Percentiles rank a stretch among this genome's conserved stretches.
Evolutionary conservation across 169 alveolate species (phyloP).

Genomic region (Perkinsus marinus): DNA sequence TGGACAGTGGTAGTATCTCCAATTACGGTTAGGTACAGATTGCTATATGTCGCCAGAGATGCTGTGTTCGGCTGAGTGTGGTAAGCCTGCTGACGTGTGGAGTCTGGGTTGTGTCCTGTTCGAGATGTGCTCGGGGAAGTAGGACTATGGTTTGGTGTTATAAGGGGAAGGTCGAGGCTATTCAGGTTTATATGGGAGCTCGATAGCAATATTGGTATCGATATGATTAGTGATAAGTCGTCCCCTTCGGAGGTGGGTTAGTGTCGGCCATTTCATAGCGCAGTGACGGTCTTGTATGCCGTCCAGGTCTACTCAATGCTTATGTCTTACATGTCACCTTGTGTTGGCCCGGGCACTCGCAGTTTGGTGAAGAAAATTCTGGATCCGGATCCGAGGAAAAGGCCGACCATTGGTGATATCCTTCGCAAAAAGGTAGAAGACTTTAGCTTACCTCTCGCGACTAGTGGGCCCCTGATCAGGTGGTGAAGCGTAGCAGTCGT

Average conservation of each 20-base stretch:
- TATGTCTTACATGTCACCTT: background rate
- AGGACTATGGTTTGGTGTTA: background rate
- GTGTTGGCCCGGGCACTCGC: background rate
- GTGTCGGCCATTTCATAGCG: background rate
- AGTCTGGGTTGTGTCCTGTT: constrained; percentile 14
- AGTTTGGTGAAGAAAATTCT: background rate
- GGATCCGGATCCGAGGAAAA: background rate
- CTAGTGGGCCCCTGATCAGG: background rate
- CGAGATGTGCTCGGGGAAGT: constrained; percentile 17
- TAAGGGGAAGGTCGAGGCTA: background rate
- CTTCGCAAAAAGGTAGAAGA: background rate
- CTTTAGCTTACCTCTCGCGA: background rate
- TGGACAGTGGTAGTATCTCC: background rate
- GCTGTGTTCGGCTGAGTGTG: constrained; percentile 2
- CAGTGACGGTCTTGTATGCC: background rate
- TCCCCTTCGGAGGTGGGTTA: background rate
- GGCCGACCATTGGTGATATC: constrained; percentile 6
- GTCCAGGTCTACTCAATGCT: background rate
- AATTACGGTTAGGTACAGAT: constrained; percentile 9
- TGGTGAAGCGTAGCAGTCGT: background rate
- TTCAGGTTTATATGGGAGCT: constrained; percentile 23
- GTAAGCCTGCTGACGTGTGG: constrained; percentile 19
- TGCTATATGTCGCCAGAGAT: constrained; percentile 23
- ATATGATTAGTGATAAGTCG: background rate
- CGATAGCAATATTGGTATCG: background rate